These are phyloP conservation scores for Lignosus rhinocerotis DNA, from an alignment of 1,284 basidiomycete species.

Conservation along the genomic window DNA sequence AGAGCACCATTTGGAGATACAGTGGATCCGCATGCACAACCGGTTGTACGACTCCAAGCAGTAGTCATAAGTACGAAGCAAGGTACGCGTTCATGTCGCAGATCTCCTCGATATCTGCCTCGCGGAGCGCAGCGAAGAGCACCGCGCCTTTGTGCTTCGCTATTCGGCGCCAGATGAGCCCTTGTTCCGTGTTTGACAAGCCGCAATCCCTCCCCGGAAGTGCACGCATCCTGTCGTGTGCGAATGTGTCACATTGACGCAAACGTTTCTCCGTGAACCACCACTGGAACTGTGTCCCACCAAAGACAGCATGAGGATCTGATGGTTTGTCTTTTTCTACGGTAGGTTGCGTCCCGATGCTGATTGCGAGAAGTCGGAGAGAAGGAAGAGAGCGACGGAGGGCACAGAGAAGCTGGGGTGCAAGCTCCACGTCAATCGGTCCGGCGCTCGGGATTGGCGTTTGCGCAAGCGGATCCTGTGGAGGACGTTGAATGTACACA, in stretches of 20 bases:
- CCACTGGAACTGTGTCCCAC: not conserved
- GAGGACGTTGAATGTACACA: not conserved
- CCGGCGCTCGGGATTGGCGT: not conserved
- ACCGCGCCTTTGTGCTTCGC: not conserved
- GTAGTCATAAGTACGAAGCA: not conserved
- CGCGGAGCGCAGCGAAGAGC: not conserved
- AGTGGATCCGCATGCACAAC: not conserved
- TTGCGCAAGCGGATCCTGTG: not conserved
- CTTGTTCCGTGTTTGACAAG: not conserved
- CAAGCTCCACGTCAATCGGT: not conserved
- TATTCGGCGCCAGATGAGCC: not conserved
- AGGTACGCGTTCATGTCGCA: not conserved
- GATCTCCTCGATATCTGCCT: not conserved
- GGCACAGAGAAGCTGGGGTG: not conserved
- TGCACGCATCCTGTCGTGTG: not conserved
- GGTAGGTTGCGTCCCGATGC: not conserved
- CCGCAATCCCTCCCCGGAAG: no score
- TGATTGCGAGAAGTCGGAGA: slow-evolving; percentile 1
- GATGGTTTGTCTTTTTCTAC: not conserved
- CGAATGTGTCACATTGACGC: not conserved
- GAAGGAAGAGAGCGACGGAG: not conserved
- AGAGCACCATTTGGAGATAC: not conserved
- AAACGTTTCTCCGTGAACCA: not conserved
- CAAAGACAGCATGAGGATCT: not conserved
- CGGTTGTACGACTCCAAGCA: not conserved